Evolutionary conservation across 1,284 basidiomycete genomes (phyloP).

Genomic region (Porogramme epimiltina): DNA sequence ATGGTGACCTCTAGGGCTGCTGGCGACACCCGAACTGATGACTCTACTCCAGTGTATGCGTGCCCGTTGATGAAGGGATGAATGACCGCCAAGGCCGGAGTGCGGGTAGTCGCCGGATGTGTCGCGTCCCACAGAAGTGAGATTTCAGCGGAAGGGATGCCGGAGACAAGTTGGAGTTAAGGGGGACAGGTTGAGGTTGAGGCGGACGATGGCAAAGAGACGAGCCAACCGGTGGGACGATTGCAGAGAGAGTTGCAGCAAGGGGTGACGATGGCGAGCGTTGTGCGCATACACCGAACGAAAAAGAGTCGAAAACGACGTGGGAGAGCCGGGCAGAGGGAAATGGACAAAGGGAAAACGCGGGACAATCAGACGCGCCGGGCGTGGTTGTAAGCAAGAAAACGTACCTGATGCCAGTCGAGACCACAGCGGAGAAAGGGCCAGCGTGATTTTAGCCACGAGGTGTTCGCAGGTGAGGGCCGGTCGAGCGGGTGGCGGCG

Average conservation of each 20-base stretch:
- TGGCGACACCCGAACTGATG: slow-evolving; percentile 10
- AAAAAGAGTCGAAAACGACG: too few relatives aligned
- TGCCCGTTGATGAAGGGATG: too few relatives aligned
- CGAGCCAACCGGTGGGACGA: too few relatives aligned
- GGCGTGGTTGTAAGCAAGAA: background rate
- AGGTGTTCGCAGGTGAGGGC: background rate
- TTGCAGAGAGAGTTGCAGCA: background rate
- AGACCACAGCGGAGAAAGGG: background rate
- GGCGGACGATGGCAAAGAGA: too few relatives aligned
- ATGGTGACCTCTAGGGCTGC: slow-evolving; percentile 6
- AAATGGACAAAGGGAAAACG: background rate
- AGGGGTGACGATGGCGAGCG: background rate
- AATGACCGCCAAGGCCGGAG: too few relatives aligned
- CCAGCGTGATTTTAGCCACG: background rate
- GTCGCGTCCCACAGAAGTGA: too few relatives aligned
- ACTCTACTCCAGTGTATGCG: slow-evolving; percentile 2
- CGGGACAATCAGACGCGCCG: background rate
- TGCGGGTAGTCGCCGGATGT: too few relatives aligned
- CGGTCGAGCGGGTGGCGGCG: background rate
- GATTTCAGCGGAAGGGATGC: too few relatives aligned
- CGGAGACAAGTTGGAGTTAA: too few relatives aligned
- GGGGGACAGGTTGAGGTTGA: too few relatives aligned
- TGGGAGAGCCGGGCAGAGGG: background rate
- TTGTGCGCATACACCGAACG: background rate
- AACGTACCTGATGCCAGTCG: background rate